Evolutionary conservation across 352 stramenopile species (phyloP), one percentile per base, ranked within the genome.

Genomic region (Globisporangium yorkense): DNA sequence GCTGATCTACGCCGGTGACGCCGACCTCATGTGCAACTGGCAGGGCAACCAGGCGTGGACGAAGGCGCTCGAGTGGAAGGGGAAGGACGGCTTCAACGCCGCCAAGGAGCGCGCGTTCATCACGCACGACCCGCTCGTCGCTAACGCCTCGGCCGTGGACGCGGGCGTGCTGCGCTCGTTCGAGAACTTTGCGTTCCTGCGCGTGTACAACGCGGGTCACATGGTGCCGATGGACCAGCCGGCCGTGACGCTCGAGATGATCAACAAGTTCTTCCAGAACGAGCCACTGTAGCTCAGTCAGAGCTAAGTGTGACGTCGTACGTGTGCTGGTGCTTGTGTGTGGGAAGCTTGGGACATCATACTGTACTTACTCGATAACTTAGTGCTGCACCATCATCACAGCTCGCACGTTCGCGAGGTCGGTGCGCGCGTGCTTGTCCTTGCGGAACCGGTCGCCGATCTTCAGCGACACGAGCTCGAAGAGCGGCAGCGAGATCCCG

Each of bases 21-120:
- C 89, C 16, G 96, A 98, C 62, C 95, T 97, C 60, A 97, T 98
- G 66, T 98, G 91, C 74, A 98, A 98, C 63, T 98, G 96, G 77
- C 65, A 98, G 46, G 96, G 96, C 27, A 98, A 98, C 66, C 65
- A 96, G 57, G 95, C 94, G 24, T 99, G 95, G 96, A 97, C 92
- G 0, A 67, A 91, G 29, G 80, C 61, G 3, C 71, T 99, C 39
- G 81, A 98, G 31, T 99, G 96, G 96, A 78, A 59, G 21, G 91
- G 95, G 48, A 85, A 91, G 65, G 57, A 68, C 10, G 70, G 79
- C 8, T 99, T 98, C 73, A 88, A 94, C 41, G 63, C 57, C 5
- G 82, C 70, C 1, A 24, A 55, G 5, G 74, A 69, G 55, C 72
- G 51, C 35, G 62, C 37, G 31, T 68, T 86, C 24, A 13, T 41